Percentiles rank a stretch among this genome's conserved stretches.
Evolutionary conservation across 805 yeast species (phyloP).

Genomic region (Wickerhamomyces bisporus): DNA sequence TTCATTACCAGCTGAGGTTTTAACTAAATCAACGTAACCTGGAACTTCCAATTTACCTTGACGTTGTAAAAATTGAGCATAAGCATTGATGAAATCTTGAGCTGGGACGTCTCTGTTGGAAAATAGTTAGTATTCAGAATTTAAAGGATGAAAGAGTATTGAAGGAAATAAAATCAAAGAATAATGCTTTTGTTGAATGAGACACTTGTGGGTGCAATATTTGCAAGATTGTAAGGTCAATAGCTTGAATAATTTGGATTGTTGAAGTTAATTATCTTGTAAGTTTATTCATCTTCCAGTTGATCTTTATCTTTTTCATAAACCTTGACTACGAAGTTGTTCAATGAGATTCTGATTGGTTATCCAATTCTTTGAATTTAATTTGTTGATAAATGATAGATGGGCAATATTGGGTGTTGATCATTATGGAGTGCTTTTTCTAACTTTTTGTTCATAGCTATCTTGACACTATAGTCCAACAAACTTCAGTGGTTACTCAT

Average conservation of each 20-base stretch:
- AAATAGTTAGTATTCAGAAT: slow-evolving; percentile 17
- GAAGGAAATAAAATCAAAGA: slow-evolving; percentile 4
- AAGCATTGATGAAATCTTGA: slow-evolving; percentile 98
- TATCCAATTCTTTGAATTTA: too few relatives aligned
- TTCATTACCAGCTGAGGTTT: slow-evolving; percentile 98
- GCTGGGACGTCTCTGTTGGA: slow-evolving; percentile 98
- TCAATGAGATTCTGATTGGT: too few relatives aligned
- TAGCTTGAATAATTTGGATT: too few relatives aligned
- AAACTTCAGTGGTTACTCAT: too few relatives aligned
- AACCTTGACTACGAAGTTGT: too few relatives aligned
- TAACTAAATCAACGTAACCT: slow-evolving; percentile 99
- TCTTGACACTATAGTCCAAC: slow-evolving; percentile 4
- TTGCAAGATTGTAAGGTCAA: too few relatives aligned
- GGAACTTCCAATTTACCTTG: slow-evolving; percentile 99
- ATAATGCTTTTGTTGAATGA: background rate
- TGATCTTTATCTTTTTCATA: too few relatives aligned
- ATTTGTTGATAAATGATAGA: too few relatives aligned
- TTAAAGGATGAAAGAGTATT: slow-evolving; percentile 1
- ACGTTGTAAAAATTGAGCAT: slow-evolving; percentile 99
- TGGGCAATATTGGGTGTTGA: too few relatives aligned
- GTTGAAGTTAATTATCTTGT: too few relatives aligned
- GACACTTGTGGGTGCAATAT: background rate
- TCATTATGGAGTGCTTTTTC: too few relatives aligned
- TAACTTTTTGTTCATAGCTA: background rate
- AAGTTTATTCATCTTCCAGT: too few relatives aligned